Percentiles rank a stretch among this genome's conserved stretches.
Conservation (phyloP, 1,139 yeast genomes). For the Candida anutae region DNA sequence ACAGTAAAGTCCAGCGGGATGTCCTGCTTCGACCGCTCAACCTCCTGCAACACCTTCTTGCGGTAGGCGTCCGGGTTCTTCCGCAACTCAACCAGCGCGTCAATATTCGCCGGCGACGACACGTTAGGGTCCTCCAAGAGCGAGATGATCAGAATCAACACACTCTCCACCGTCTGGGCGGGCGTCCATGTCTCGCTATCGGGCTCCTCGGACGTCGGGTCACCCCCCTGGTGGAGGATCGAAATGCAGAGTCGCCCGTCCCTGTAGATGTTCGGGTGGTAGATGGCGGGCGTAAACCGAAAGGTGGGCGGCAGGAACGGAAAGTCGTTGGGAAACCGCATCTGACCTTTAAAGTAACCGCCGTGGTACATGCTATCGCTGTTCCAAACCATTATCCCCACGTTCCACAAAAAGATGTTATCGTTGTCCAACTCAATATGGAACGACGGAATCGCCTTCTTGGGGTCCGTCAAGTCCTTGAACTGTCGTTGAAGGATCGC, state of each 20-base stretch:
- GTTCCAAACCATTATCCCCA: slow-evolving; percentile 87
- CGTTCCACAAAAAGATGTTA: slow-evolving; percentile 86
- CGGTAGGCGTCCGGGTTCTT: slow-evolving; percentile 76
- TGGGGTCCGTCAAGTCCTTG: slow-evolving; percentile 89
- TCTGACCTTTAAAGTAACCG: slow-evolving; percentile 92
- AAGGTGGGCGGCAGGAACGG: slow-evolving; percentile 91
- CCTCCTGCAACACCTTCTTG: slow-evolving; percentile 74
- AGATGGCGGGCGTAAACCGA: slow-evolving; percentile 89
- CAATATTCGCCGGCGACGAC: slow-evolving; percentile 91
- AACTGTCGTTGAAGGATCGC: slow-evolving; percentile 88
- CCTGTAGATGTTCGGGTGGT: slow-evolving; percentile 89
- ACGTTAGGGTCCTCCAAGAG: slow-evolving; percentile 90
- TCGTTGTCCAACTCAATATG: slow-evolving; percentile 84
- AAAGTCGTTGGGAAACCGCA: slow-evolving; percentile 86
- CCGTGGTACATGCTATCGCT: slow-evolving; percentile 90
- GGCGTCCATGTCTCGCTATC: slow-evolving; percentile 96
- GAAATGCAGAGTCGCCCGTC: slow-evolving; percentile 93
- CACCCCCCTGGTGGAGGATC: slow-evolving; percentile 84
- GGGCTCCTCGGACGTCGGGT: slow-evolving; percentile 82
- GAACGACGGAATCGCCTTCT: slow-evolving; percentile 84
- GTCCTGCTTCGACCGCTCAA: slow-evolving; percentile 72
- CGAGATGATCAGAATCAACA: slow-evolving; percentile 81
- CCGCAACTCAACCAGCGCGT: slow-evolving; percentile 89
- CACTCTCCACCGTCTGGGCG: slow-evolving; percentile 90
- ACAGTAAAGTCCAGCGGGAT: slow-evolving; percentile 80